phyloP scores from a whole-genome alignment of 129 eudicot species.

The Erigeron canadensis region DNA sequence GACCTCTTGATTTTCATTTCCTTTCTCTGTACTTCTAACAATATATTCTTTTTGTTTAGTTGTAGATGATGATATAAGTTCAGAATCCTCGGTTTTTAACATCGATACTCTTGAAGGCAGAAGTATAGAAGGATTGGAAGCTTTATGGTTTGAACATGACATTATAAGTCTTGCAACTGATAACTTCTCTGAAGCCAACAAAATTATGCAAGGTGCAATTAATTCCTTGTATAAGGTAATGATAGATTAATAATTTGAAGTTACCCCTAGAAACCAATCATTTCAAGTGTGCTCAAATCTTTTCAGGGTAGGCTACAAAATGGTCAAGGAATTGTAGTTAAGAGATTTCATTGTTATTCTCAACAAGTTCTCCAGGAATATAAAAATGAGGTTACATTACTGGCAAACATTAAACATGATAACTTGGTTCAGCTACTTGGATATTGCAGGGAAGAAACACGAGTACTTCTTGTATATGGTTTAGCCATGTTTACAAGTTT shows the following conservation, averaged over 20 bases:
- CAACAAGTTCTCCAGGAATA: background rate
- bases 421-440: constrained; percentile 15
- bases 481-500: background rate
- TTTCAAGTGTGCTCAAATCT: background rate
- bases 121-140: background rate
- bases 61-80: background rate
- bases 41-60: background rate
- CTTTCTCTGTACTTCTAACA: no score
- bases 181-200: constrained; percentile 8
- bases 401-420: background rate
- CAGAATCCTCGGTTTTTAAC: background rate
- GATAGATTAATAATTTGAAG: background rate
- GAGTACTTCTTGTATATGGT: constrained; percentile 7
- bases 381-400: background rate
- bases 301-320: constrained; percentile 17
- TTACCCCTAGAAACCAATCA: background rate
- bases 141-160: background rate
- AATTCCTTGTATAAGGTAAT: constrained; percentile 14
- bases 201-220: background rate
- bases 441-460: constrained; percentile 15
- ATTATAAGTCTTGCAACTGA: constrained; percentile 6
- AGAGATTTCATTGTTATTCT: background rate
- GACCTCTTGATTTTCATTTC: no score
- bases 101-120: background rate
- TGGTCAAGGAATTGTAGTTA: constrained; percentile 9